These are phyloP conservation scores for Ilex asprella DNA, from an alignment of 257 asterid genomes.

Conservation along the genomic window DNA sequence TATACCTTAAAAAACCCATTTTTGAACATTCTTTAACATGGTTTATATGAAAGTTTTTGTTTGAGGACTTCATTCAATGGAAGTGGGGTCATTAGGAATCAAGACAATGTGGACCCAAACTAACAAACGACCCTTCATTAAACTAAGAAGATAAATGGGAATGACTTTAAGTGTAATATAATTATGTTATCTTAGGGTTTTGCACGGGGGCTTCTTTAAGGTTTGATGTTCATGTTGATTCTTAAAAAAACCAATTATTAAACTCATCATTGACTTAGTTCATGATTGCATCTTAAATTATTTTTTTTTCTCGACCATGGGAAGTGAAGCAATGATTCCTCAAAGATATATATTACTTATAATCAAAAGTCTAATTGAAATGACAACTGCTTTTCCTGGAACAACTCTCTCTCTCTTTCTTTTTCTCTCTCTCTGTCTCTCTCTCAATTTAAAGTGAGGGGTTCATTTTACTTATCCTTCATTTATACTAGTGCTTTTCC, in stretches of 20 bases:
- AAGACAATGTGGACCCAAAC: slow-evolving; percentile 36
- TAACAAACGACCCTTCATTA: slow-evolving; percentile 42
- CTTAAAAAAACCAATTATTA: background rate
- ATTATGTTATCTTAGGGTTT: slow-evolving; percentile 32
- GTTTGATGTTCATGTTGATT: slow-evolving; percentile 13
- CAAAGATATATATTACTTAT: slow-evolving; percentile 26
- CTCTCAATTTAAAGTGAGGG: no score
- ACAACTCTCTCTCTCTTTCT: no score
- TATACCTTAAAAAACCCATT: no score
- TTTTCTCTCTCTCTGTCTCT: no score
- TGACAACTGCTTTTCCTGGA: slow-evolving; percentile 11
- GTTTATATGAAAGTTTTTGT: no score
- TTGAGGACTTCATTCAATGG: no score
- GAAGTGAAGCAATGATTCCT: slow-evolving; percentile 33
- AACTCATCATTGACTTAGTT: slow-evolving; percentile 37
- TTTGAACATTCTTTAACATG: no score
- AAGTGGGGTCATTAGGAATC: slow-evolving; percentile 32
- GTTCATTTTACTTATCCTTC: no score
- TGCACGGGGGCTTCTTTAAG: slow-evolving; percentile 20
- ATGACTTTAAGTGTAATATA: slow-evolving; percentile 18
- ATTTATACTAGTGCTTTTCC: no score
- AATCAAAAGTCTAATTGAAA: slow-evolving; percentile 23
- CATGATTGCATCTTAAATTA: slow-evolving; percentile 21
- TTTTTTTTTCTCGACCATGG: slow-evolving; percentile 7
- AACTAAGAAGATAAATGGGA: slow-evolving; percentile 17